A percentile compares a stretch with the other conserved stretches of the same genome.
Evolutionary conservation across 2,329 filamentous ascomycete species (phyloP).

Genomic region (Monosporascus sp.): DNA sequence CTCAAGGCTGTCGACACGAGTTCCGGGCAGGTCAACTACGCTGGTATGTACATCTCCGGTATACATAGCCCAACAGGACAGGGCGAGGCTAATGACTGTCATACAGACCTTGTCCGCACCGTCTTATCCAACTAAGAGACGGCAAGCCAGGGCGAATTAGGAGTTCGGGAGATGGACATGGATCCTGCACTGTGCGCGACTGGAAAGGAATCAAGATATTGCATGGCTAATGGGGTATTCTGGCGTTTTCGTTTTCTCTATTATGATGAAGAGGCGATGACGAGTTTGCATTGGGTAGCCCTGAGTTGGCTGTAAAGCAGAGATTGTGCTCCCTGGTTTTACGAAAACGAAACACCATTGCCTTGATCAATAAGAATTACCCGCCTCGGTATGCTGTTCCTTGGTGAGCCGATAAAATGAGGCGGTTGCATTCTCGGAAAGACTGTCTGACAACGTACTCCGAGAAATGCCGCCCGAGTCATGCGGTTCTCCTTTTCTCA

Average conservation of each 20-base stretch:
- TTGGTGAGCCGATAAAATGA: too few species aligned
- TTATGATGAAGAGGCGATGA: background rate
- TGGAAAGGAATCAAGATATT: background rate
- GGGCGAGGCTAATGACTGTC: slow-evolving; percentile 5
- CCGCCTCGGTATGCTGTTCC: background rate
- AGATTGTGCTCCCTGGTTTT: background rate
- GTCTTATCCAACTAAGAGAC: slow-evolving; percentile 71
- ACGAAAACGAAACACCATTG: background rate
- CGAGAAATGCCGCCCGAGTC: too few species aligned
- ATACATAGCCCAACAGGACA: background rate
- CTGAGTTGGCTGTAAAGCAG: background rate
- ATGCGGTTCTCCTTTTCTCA: too few species aligned
- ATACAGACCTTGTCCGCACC: slow-evolving; percentile 72
- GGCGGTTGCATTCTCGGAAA: too few species aligned
- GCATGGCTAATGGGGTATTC: background rate
- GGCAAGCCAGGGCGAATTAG: slow-evolving; percentile 6
- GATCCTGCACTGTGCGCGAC: slow-evolving; percentile 1
- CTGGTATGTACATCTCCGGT: slow-evolving; percentile 51
- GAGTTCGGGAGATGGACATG: slow-evolving; percentile 15
- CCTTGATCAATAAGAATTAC: background rate
- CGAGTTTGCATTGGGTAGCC: background rate
- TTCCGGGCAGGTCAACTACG: slow-evolving; percentile 96
- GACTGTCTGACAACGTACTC: too few species aligned
- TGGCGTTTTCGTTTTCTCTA: background rate
- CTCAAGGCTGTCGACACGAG: slow-evolving; percentile 97